These are phyloP conservation scores for Kodamaea ohmeri DNA, from an alignment of 1,139 yeast species.

Conservation along the genomic window DNA sequence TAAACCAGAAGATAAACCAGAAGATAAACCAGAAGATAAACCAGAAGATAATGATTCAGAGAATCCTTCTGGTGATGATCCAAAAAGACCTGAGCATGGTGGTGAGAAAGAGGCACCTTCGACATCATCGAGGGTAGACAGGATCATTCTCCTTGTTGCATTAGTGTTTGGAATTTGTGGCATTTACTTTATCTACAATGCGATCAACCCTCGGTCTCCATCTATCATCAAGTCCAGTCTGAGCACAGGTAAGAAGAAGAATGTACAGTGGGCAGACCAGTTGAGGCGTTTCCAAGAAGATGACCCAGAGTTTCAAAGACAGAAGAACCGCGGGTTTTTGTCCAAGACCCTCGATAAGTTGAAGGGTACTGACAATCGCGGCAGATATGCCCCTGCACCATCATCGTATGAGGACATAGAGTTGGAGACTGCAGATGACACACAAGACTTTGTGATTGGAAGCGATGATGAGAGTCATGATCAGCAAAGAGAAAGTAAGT, in stretches of 20 bases:
- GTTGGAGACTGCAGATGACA: constrained; percentile 16
- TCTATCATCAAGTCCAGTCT: constrained; percentile 38
- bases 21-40: too few relatives aligned
- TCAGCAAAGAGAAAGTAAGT: not conserved
- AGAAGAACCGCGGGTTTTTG: constrained; percentile 28
- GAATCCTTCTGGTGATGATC: not conserved
- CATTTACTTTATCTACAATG: constrained; percentile 35
- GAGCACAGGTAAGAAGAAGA: constrained; percentile 39
- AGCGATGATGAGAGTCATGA: constrained; percentile 42
- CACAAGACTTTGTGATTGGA: constrained; percentile 36
- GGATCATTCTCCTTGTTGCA: constrained; percentile 44
- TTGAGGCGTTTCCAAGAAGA: constrained; percentile 35
- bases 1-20: too few relatives aligned
- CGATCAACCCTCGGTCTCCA: constrained; percentile 42
- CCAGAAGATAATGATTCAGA: not conserved
- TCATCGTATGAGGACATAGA: constrained; percentile 40
- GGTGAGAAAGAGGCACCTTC: not conserved
- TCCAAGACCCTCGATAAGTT: constrained; percentile 41
- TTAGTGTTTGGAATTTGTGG: constrained; percentile 45
- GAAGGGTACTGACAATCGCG: constrained; percentile 26
- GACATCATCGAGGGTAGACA: constrained; percentile 23
- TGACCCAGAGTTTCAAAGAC: constrained; percentile 25
- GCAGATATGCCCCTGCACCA: constrained; percentile 29
- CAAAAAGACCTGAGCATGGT: constrained; percentile 1
- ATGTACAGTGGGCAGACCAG: constrained; percentile 61